These are phyloP conservation scores for Xylariaceae sp. DNA, from an alignment of 2,329 filamentous ascomycete genomes.

Conservation along the genomic window DNA sequence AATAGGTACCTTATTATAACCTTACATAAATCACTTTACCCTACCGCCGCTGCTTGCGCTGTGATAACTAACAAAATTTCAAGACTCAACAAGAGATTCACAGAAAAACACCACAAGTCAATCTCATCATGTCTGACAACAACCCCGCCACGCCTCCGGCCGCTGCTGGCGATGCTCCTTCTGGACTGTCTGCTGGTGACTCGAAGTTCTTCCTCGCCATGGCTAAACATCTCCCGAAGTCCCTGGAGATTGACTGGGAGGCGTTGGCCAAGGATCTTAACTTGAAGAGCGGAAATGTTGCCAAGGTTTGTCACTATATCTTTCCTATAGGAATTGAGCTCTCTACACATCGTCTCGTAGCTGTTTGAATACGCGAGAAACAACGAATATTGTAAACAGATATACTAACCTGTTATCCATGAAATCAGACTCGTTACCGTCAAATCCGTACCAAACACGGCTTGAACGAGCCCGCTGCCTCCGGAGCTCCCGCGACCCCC, in stretches of 20 bases:
- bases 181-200: conserved; percentile 7
- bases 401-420: not conserved
- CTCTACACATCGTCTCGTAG: too few species aligned
- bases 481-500: not conserved
- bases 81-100: too few species aligned
- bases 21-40: too few species aligned
- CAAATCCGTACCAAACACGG: conserved; percentile 13
- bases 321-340: not conserved
- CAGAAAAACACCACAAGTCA: too few species aligned
- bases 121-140: too few species aligned
- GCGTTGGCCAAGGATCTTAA: conserved; percentile 15
- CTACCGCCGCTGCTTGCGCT: too few species aligned
- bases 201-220: conserved; percentile 17
- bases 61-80: too few species aligned
- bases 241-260: conserved; percentile 17
- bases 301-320: conserved; percentile 16
- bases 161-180: too few species aligned
- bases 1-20: too few species aligned
- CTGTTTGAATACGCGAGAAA: too few species aligned
- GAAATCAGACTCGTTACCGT: conserved; percentile 2
- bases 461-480: not conserved
- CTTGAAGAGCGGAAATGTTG: conserved; percentile 15
- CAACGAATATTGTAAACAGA: too few species aligned
- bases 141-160: too few species aligned
- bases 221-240: conserved; percentile 20